Percentiles rank a stretch among this genome's conserved stretches.
phyloP scores from a whole-genome alignment of 2,329 filamentous ascomycete species.

The Colletotrichum tanaceti region DNA sequence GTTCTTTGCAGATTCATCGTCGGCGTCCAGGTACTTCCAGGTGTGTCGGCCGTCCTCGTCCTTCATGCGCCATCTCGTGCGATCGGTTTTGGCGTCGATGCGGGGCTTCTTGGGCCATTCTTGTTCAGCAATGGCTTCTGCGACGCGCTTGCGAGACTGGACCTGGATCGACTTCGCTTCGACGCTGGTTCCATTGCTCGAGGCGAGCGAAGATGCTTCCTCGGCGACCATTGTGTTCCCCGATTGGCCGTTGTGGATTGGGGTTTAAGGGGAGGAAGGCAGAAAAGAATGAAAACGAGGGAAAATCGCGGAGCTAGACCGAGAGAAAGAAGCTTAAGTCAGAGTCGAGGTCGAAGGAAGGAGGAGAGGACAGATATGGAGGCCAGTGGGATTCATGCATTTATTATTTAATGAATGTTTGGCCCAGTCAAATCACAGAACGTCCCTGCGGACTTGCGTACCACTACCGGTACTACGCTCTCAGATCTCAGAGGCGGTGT shows the following conservation, averaged over 20 bases:
- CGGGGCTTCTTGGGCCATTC: conserved; percentile 59
- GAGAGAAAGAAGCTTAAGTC: background rate
- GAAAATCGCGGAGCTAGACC: too few relatives aligned
- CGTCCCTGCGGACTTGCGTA: conserved; percentile 13
- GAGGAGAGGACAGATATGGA: background rate
- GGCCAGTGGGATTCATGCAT: conserved; percentile 27
- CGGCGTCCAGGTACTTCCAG: conserved; percentile 90
- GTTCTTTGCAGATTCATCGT: conserved; percentile 73
- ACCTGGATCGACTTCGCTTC: conserved; percentile 40
- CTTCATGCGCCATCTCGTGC: conserved; percentile 83
- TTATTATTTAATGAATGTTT: conserved; percentile 24
- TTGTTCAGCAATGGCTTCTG: conserved; percentile 51
- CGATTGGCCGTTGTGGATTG: background rate
- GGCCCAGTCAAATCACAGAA: conserved; percentile 11
- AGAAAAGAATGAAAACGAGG: background rate
- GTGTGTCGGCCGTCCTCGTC: conserved; percentile 88
- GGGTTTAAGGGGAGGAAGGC: background rate
- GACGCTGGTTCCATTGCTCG: conserved; percentile 25
- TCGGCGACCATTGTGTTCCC: conserved; percentile 15
- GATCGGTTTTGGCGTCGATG: conserved; percentile 76
- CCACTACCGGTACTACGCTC: too few relatives aligned
- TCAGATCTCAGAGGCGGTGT: conserved; percentile 37
- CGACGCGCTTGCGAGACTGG: conserved; percentile 58
- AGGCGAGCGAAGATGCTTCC: conserved; percentile 29
- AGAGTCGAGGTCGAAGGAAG: background rate